A percentile compares a stretch with the other conserved stretches of the same genome.
Evolutionary conservation across 768 basidiomycete species (phyloP).

Genomic region (Pleurotus citrinopileatus): DNA sequence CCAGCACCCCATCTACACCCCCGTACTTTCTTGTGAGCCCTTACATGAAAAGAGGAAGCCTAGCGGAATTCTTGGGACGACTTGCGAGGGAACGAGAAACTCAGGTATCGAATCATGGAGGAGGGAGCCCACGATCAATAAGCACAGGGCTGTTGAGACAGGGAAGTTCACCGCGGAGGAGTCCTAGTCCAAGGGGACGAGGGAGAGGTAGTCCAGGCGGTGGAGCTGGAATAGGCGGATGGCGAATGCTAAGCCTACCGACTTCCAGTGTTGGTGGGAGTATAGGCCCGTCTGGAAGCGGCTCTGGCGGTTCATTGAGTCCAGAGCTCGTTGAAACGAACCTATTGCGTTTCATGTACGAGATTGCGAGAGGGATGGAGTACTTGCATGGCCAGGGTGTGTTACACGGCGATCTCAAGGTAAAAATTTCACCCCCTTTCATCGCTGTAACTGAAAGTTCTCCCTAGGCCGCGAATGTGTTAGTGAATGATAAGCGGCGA

Average conservation of each 20-base stretch:
- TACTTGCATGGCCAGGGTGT: slow-evolving; percentile 71
- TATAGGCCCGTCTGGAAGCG: background rate
- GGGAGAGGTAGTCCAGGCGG: slow-evolving; percentile 7
- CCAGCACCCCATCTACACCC: slow-evolving; percentile 66
- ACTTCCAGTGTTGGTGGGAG: slow-evolving; percentile 8
- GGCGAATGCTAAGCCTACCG: slow-evolving; percentile 9
- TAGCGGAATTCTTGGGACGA: slow-evolving; percentile 55
- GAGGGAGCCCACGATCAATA: slow-evolving; percentile 16
- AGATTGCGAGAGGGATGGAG: slow-evolving; percentile 79
- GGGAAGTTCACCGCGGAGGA: slow-evolving; percentile 10
- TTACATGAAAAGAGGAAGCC: slow-evolving; percentile 62
- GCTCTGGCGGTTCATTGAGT: background rate
- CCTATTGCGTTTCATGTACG: slow-evolving; percentile 59
- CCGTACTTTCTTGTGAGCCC: slow-evolving; percentile 83
- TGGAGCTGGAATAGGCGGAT: slow-evolving; percentile 3
- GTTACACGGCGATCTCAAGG: slow-evolving; percentile 82
- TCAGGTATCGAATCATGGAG: slow-evolving; percentile 16
- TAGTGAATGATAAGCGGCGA: slow-evolving; percentile 62
- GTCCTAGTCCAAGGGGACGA: slow-evolving; percentile 10
- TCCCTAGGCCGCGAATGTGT: slow-evolving; percentile 64
- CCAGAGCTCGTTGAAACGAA: slow-evolving; percentile 24
- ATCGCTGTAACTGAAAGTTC: background rate
- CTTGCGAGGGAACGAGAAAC: slow-evolving; percentile 22
- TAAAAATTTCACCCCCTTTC: slow-evolving; percentile 26
- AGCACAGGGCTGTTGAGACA: slow-evolving; percentile 11